Percentiles rank a stretch among this genome's conserved stretches.
phyloP scores from a whole-genome alignment of 1,139 yeast species.

The Taiozyma sp. region DNA sequence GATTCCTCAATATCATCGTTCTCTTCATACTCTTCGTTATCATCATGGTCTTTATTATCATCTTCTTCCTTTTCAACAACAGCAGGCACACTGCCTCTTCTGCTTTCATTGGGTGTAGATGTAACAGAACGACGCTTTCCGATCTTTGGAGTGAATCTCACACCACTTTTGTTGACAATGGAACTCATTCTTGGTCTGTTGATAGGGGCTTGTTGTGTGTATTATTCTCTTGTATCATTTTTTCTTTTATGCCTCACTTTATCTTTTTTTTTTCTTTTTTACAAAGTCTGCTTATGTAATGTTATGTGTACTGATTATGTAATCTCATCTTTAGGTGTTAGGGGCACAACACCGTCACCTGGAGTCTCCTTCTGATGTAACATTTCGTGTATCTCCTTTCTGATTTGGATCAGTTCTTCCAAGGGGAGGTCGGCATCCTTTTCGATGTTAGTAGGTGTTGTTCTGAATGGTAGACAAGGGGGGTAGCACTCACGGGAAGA shows the following conservation, averaged over 20 bases:
- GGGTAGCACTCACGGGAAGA: neutral
- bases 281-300: neutral
- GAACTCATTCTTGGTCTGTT: neutral
- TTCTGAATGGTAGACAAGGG: constrained; percentile 7
- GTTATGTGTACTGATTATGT: neutral
- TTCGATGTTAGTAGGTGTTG: constrained; percentile 24
- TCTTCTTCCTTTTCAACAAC: constrained; percentile 1
- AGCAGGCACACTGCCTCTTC: constrained; percentile 17
- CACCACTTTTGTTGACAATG: constrained; percentile 29
- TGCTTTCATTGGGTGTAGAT: constrained; percentile 11
- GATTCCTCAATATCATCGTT: constrained; percentile 9
- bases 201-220: neutral
- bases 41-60: constrained; percentile 2
- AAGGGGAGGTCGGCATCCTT: constrained; percentile 17
- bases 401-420: constrained; percentile 5
- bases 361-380: neutral
- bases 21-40: constrained; percentile 1
- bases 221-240: neutral
- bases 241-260: neutral
- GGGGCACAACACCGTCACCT: neutral
- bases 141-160: constrained; percentile 34
- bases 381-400: constrained; percentile 7
- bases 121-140: constrained; percentile 30
- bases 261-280: neutral
- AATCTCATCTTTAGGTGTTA: neutral